Evolutionary conservation across 208 protist genomes (phyloP).

Genomic region (Leishmania tropica): DNA sequence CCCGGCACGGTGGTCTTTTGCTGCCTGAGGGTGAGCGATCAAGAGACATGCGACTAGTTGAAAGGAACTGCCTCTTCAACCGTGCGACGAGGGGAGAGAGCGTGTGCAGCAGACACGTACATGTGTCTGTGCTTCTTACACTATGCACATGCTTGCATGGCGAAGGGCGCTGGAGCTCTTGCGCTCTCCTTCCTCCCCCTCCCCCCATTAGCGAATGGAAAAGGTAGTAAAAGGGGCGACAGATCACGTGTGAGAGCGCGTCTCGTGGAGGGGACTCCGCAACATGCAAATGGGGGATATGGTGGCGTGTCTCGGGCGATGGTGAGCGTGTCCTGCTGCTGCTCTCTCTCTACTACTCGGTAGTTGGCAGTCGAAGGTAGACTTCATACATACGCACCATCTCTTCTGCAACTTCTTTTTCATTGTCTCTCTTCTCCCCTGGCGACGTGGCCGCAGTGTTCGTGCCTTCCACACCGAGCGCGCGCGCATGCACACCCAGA

Average conservation of each 20-base stretch:
- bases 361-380: neutral
- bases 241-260: neutral
- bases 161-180: neutral
- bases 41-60: neutral
- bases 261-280: neutral
- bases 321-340: neutral
- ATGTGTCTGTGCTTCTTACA: neutral
- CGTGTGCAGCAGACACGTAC: neutral
- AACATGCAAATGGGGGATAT: neutral
- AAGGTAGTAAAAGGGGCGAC: neutral
- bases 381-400: no score
- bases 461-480: no score
- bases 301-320: neutral
- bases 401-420: no score
- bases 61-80: neutral
- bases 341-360: neutral
- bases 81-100: neutral
- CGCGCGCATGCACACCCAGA: no score
- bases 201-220: neutral
- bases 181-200: neutral
- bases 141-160: neutral
- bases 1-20: conserved; percentile 66
- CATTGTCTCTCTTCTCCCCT: no score
- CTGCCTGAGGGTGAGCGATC: conserved; percentile 10
- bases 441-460: no score